phyloP scores from a whole-genome alignment of 2,329 filamentous ascomycete species.

The Venturia pyrina region DNA sequence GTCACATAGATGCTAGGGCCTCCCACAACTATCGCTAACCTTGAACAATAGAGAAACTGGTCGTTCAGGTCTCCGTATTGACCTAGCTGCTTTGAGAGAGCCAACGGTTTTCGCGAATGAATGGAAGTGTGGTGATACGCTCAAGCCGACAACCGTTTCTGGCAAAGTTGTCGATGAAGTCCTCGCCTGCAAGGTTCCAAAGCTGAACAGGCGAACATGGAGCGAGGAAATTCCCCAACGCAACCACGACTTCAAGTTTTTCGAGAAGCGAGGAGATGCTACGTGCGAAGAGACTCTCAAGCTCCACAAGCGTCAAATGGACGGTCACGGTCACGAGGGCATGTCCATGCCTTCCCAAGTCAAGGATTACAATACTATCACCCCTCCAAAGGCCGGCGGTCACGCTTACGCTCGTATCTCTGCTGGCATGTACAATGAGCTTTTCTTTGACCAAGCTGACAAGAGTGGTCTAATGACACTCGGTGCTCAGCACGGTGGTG shows the following conservation, averaged over 20 bases:
- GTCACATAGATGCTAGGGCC: background rate
- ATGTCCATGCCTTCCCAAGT: background rate
- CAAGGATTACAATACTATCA: slow-evolving; percentile 8
- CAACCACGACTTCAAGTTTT: slow-evolving; percentile 2
- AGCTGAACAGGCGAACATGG: background rate
- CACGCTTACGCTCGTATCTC: slow-evolving; percentile 11
- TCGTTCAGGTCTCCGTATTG: slow-evolving; percentile 10
- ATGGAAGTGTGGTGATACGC: slow-evolving; percentile 11
- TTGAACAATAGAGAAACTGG: background rate
- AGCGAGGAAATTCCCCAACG: background rate
- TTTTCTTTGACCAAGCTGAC: slow-evolving; percentile 10
- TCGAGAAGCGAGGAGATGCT: slow-evolving; percentile 8
- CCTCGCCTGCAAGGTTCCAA: slow-evolving; percentile 6
- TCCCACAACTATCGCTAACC: background rate
- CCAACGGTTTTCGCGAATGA: slow-evolving; percentile 9
- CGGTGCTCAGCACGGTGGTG: slow-evolving; percentile 12
- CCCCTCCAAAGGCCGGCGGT: background rate
- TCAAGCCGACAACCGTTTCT: background rate
- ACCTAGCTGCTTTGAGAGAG: slow-evolving; percentile 8
- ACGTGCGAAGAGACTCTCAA: background rate
- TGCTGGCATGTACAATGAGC: slow-evolving; percentile 12
- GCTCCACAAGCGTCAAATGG: background rate
- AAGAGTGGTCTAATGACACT: slow-evolving; percentile 10
- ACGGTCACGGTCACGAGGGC: background rate
- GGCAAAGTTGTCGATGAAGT: background rate